These are phyloP conservation scores for Ostreobium quekettii DNA, from an alignment of 139 green algal genomes.

Conservation along the genomic window DNA sequence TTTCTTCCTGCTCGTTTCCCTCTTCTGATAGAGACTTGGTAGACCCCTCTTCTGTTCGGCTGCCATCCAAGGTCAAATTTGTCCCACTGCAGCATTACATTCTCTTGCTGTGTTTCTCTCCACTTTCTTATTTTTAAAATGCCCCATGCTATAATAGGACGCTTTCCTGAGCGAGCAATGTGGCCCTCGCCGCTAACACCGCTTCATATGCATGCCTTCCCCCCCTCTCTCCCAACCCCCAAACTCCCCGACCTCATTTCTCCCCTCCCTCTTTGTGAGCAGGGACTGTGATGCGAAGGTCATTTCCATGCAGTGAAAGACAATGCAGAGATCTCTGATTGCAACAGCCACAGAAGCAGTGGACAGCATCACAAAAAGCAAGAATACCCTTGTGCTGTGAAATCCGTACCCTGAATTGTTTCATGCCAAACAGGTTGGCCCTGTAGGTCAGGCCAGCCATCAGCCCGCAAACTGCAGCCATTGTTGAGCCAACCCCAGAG, in stretches of 20 bases:
- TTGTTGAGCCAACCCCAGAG: slow-evolving; percentile 11
- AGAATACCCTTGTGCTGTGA: neutral
- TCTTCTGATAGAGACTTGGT: no score
- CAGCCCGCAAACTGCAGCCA: slow-evolving; percentile 22
- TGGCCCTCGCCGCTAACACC: no score
- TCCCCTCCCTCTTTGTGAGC: neutral
- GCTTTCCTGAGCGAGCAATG: no score
- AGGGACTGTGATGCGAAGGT: neutral
- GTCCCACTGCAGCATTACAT: no score
- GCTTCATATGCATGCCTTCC: neutral
- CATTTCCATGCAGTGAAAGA: neutral
- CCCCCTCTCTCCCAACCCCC: neutral
- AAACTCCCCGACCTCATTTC: neutral
- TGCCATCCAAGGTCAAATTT: no score
- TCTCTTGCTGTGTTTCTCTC: no score
- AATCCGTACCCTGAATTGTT: slow-evolving; percentile 26
- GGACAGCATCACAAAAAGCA: neutral
- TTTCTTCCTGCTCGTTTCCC: no score
- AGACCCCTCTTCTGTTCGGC: no score
- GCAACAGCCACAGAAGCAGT: neutral
- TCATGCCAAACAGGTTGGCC: slow-evolving; percentile 39
- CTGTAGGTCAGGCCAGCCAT: slow-evolving; percentile 48
- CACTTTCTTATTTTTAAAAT: no score
- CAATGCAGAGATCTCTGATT: neutral
- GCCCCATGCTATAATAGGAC: no score